Base-by-base conservation (phyloP, 805 yeast genomes). In the Candida bentonensis region DNA sequence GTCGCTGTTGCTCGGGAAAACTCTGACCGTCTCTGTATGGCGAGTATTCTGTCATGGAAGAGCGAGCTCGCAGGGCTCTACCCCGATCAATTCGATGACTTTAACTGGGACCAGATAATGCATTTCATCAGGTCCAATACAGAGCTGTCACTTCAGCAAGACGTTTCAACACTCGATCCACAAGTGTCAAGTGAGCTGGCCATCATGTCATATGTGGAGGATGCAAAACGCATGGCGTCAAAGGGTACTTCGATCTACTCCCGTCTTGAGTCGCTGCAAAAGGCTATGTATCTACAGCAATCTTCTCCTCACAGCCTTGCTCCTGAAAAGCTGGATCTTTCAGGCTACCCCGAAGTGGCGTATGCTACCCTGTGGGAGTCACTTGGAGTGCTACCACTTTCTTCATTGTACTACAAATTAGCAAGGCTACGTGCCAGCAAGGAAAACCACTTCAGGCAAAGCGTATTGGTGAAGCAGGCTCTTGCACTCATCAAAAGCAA, bases 1-100 rank as follows among this genome's bases (percentile, higher is more conserved):
- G 81, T 86, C 2, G 69, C 82, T 4, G 86, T 87, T 2, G 96
- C 96, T 0, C 66, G 96, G 51, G 95, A 87, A 53, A 79, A 81
- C 52, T 78, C 78, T 49, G 95, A 88, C 58, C 69, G 74, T 45
- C 67, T 70, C 13, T 83, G 94, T 22, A 67, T 86, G 36, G 80
- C 83, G 22, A 78, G 78, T 51, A 70, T 86, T 15, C 64, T 86
- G 42, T 70, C 85, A 7, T 82, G 92, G 87, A n/a, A 41, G 25
- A 21, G 43, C 28, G 23, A 21, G 15, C 13, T 30, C 7, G n/a
- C 36, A 9, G 4, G 2, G 23, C 9, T 22, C 23, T 11, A 22
- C 26, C 3, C 42, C 44, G 1, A 34, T 42, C 17, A 40, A 49
- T 13, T 17, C 11, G 15, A 23, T n/a, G 42, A 17, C n/a, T 13